A percentile compares a stretch with the other conserved stretches of the same genome.
Conservation (phyloP, 805 yeast species). For the Yarrowia sp. region DNA sequence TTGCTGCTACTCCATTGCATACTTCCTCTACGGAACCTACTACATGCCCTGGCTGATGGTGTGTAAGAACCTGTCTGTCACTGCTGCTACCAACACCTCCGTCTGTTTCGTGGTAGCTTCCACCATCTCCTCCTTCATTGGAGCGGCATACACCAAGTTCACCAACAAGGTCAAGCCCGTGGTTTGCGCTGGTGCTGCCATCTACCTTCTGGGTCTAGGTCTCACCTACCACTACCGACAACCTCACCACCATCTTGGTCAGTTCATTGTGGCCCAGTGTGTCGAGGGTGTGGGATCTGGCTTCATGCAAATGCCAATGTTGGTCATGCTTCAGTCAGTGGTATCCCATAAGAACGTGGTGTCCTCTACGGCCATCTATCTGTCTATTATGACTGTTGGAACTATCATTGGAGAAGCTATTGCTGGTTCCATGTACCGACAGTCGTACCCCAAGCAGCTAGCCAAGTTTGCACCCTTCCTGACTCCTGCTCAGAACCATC, state of each 20-base stretch:
- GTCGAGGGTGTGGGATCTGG: constrained; percentile 77
- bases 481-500: constrained; percentile 1
- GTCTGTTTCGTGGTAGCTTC: constrained; percentile 31
- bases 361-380: constrained; percentile 61
- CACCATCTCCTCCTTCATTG: constrained; percentile 18
- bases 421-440: constrained; percentile 77
- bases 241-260: constrained; percentile 57
- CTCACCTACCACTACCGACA: constrained; percentile 63
- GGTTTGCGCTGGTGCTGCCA: constrained; percentile 62
- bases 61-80: constrained; percentile 27
- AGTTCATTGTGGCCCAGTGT: constrained; percentile 70
- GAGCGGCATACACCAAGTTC: constrained; percentile 31
- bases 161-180: constrained; percentile 64
- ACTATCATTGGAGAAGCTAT: constrained; percentile 67
- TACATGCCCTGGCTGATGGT: constrained; percentile 40
- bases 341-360: constrained; percentile 72
- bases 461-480: neutral
- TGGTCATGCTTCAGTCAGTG: constrained; percentile 64
- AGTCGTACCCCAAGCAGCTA: constrained; percentile 56
- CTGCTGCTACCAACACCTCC: constrained; percentile 38
- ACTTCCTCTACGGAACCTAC: constrained; percentile 36
- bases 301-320: constrained; percentile 69
- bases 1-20: constrained; percentile 48
- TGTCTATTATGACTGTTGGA: constrained; percentile 67
- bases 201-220: constrained; percentile 70